Base-by-base conservation (phyloP, 2,329 filamentous ascomycete species). In the Aspergillus sp. region DNA sequence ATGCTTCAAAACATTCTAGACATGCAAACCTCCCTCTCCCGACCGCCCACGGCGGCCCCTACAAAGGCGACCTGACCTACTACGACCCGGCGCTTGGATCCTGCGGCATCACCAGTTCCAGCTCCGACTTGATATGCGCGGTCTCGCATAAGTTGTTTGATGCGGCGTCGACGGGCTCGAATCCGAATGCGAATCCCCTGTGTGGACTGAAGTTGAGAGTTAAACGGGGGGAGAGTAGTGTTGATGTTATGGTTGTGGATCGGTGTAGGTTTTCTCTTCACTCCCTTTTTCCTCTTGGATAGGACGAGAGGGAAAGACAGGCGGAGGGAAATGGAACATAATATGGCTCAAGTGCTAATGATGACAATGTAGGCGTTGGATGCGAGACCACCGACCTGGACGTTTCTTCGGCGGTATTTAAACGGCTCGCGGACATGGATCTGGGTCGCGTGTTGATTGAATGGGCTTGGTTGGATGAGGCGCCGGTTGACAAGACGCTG, bases 91-190 rank as follows among this genome's bases (percentile, higher is more conserved):
- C 74, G 0, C 80, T 91, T 4, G 90, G 90, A 12, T 87, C 90
- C 0, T 94, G 91, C 70, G 90, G 90, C 5, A 74, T 82, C 32
- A 80, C 75, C 1, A 85, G 84, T 55, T 74, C 70, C 1, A 77
- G 80, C 7, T 74, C 72, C 7, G 87, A 92, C 58, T 69, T 82
- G 58, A 84, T 93, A 46, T 87, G 85, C 39, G 85, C 90, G 0
- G 81, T 94, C 0, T 88, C 87, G 2, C 84, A 88, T 67, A 69
- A 81, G n/a, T 70, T 90, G 4, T 94, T 85, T 69, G 89, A 92
- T 71, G 81, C 85, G 0, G 79, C 79, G 1, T 72, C 73, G 7
- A 81, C 78, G 24, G 77, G 80, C 1, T 70, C 82, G 2, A 80
- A 87, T 69, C 82, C 84, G 0, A 91, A 91, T 70, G 71, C 77